Base-by-base conservation (phyloP, 2,329 filamentous ascomycete genomes). In the Fusarium sp. region DNA sequence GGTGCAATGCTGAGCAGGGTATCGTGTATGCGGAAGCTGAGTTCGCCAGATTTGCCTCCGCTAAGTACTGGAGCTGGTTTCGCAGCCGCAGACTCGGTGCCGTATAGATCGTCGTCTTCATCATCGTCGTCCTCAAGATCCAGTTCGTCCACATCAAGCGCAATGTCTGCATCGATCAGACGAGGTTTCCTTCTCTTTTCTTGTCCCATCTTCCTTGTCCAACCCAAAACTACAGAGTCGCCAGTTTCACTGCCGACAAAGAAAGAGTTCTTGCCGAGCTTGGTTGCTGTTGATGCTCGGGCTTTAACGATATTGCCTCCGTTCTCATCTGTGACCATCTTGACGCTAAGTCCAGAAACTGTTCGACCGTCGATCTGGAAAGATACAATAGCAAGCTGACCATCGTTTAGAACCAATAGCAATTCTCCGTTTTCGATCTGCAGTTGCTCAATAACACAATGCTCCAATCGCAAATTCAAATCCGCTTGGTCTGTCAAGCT, bases 281-380 rank as follows among this genome's bases (percentile, higher is more conserved):
- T 88, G 25, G 89, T 88, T 4, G 93, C 86, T 66, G 92, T 94
- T 2, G 93, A 91, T 27, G 90, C 87, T 23, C 86, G 82, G 43
- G 86, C 85, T 50, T 86, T 86, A 61, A 97, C 77, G 12, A 92
- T 66, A 30, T 81, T 78, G 10, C 91, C 91, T 12, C 92, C 91
- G 25, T 86, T 84, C 56, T 92, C 88, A 41, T 82, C 74, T 7
- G 87, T 77, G 7, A 98, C 83, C 41, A 88, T 80, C 68, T 88
- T 89, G 55, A 99, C 81, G n/a, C 87, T 89, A 65, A 99, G 85
- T 3, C 93, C 94, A 27, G 94, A 97, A 3, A 99, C 93, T 4
- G 93, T 97, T 57, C 96, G 89, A 18, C 97, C 96, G 77, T 98
- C 94, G 65, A 98, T 88, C 57, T 89, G 90, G 82, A 99, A 98